These are phyloP conservation scores for Russula virescens DNA, from an alignment of 768 basidiomycete genomes.

Conservation along the genomic window DNA sequence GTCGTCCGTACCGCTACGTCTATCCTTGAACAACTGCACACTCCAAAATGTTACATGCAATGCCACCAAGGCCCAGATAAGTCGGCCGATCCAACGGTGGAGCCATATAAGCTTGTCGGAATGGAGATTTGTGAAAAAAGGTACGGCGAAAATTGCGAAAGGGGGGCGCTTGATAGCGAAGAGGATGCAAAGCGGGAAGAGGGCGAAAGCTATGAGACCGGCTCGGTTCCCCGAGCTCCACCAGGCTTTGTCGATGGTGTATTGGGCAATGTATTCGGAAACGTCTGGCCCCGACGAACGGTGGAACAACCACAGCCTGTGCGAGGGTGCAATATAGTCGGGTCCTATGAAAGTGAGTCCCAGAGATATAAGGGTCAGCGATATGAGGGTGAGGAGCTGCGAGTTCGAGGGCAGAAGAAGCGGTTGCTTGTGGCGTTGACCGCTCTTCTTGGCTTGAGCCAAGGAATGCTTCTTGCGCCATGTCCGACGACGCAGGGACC, in stretches of 20 bases:
- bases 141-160: slow-evolving; percentile 63
- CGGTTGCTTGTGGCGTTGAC: slow-evolving; percentile 39
- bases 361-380: slow-evolving; percentile 41
- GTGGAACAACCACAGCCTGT: slow-evolving; percentile 41
- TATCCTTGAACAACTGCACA: slow-evolving; percentile 54
- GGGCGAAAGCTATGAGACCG: slow-evolving; percentile 66
- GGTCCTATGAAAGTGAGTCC: slow-evolving; percentile 53
- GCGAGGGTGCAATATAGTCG: slow-evolving; percentile 57
- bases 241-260: slow-evolving; percentile 59
- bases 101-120: slow-evolving; percentile 71
- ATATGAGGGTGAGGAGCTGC: slow-evolving; percentile 46
- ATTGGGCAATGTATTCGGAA: slow-evolving; percentile 41
- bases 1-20: slow-evolving; percentile 37
- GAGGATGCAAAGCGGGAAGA: slow-evolving; percentile 64
- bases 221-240: slow-evolving; percentile 67
- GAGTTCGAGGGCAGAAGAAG: slow-evolving; percentile 55
- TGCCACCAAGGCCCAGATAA: slow-evolving; percentile 59
- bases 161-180: slow-evolving; percentile 68
- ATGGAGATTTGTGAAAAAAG: slow-evolving; percentile 55
- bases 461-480: slow-evolving; percentile 46
- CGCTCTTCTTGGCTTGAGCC: slow-evolving; percentile 31
- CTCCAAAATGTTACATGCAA: slow-evolving; percentile 66
- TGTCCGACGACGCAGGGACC: slow-evolving; percentile 52
- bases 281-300: slow-evolving; percentile 31
- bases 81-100: slow-evolving; percentile 65